Base-by-base conservation (phyloP, 2,329 filamentous ascomycete genomes). In the Aureobasidium sp. region DNA sequence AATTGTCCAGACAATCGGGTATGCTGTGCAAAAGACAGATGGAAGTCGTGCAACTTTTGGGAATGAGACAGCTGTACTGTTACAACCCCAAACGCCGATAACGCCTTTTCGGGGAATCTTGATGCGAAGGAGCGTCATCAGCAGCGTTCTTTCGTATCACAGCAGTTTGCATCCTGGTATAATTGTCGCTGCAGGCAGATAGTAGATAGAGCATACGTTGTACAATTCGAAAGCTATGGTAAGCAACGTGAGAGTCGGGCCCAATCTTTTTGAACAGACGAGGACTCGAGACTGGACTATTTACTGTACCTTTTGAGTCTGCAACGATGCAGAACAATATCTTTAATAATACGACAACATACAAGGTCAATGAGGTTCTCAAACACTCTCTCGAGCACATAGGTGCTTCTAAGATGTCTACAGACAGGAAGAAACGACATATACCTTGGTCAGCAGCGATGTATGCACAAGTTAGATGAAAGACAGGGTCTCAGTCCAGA, bases 41-140 rank as follows among this genome's bases (percentile, higher is more conserved):
- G 1, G 13, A 15, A 17, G 32, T 46, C 43, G 24, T 32, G 32
- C 34, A 52, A 34, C 32, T 55, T 55, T 32, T 43, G 37, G 36
- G 32, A 55, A 55, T 55, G 51, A 55, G 51, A 55, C 51, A 55
- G 37, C 24, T 55, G 51, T 13, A 20, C 34, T 37, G 34, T 37
- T 52, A 27, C 51, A 32, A 41, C 51, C 51, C 24, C 51, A 55
- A 55, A 55, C 51, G 27, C 51, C 51, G 51, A 55, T 55, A 55
- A 39, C 51, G 26, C 51, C 51, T 55, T 55, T 24, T 55, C 51
- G 51, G 51, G 51, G 37, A 43, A 55, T 17, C 26, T 41, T 9
- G 24, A 55, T 20, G 51, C 51, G 51, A 55, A 37, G 51, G 37
- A 41, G 36, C 26, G 37, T 32, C 26, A 55, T 12, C 34, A 37